Conservation (phyloP, 2,329 filamentous ascomycete genomes). For the Blastomyces percursus region DNA sequence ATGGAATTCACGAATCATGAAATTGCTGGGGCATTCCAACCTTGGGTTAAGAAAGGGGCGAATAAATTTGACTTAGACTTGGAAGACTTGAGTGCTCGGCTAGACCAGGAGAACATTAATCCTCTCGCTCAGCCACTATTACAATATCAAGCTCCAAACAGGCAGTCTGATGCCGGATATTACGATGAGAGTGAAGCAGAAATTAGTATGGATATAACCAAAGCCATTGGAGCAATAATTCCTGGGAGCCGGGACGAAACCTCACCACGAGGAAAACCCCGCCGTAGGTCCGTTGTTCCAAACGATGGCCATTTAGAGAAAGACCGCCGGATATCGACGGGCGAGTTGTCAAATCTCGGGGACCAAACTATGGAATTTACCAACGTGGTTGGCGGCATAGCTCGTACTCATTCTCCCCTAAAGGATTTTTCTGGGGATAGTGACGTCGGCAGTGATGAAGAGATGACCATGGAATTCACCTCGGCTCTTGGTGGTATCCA, state of each 20-base stretch:
- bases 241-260: constrained; percentile 20
- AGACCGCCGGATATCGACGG: constrained; percentile 34
- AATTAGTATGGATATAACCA: constrained; percentile 91
- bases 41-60: constrained; percentile 36
- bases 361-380: constrained; percentile 41
- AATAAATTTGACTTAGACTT: constrained; percentile 33
- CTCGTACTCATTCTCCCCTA: constrained; percentile 14
- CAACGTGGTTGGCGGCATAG: constrained; percentile 34
- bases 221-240: constrained; percentile 69
- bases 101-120: constrained; percentile 38
- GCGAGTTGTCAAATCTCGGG: constrained; percentile 36
- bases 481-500: constrained; percentile 35
- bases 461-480: constrained; percentile 40
- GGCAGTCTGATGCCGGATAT: constrained; percentile 36
- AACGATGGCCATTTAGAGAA: constrained; percentile 24
- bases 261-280: constrained; percentile 15
- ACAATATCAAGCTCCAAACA: constrained; percentile 12
- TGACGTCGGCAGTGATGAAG: constrained; percentile 31
- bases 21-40: constrained; percentile 40
- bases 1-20: constrained; percentile 64
- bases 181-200: constrained; percentile 45
- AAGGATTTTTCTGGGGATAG: constrained; percentile 22
- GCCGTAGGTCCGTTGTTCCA: constrained; percentile 22
- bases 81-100: constrained; percentile 31
- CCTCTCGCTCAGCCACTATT: constrained; percentile 19